Evolutionary conservation across 2,329 filamentous ascomycete genomes (phyloP).

Genomic region (Trichoderma sp.): DNA sequence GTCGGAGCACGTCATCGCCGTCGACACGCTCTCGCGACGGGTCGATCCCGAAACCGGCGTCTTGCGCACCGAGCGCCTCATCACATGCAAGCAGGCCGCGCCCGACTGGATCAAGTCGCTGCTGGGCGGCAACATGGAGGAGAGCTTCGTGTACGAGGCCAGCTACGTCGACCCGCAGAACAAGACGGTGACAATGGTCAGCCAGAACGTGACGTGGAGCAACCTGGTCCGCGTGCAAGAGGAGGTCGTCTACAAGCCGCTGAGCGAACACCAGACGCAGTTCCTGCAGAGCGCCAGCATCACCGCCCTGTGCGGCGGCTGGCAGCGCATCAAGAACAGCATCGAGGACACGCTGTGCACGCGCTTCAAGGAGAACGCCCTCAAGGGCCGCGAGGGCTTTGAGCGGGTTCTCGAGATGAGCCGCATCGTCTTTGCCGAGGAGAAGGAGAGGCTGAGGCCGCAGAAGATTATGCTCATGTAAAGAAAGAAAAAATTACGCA

Average conservation of each 20-base stretch:
- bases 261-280: slow-evolving; percentile 59
- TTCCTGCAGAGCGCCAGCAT: slow-evolving; percentile 91
- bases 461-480: slow-evolving; percentile 19
- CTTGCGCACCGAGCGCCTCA: slow-evolving; percentile 59
- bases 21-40: slow-evolving; percentile 79
- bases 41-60: slow-evolving; percentile 57
- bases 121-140: slow-evolving; percentile 69
- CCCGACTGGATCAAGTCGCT: slow-evolving; percentile 79
- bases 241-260: slow-evolving; percentile 80
- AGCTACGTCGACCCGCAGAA: slow-evolving; percentile 83
- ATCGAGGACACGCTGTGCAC: slow-evolving; percentile 91
- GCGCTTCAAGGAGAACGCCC: slow-evolving; percentile 87
- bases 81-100: slow-evolving; percentile 60
- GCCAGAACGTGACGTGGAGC: slow-evolving; percentile 87
- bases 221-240: slow-evolving; percentile 91
- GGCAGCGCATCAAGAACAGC: slow-evolving; percentile 94
- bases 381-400: slow-evolving; percentile 88
- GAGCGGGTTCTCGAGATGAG: slow-evolving; percentile 94
- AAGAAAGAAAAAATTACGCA: background rate
- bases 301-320: slow-evolving; percentile 90
- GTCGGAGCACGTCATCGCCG: slow-evolving; percentile 91
- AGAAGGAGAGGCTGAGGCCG: slow-evolving; percentile 58
- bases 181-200: slow-evolving; percentile 94
- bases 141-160: slow-evolving; percentile 88
- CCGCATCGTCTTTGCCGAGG: slow-evolving; percentile 84